These are phyloP conservation scores for Buddleja alternifolia DNA, from an alignment of 257 asterid species.

Conservation along the genomic window DNA sequence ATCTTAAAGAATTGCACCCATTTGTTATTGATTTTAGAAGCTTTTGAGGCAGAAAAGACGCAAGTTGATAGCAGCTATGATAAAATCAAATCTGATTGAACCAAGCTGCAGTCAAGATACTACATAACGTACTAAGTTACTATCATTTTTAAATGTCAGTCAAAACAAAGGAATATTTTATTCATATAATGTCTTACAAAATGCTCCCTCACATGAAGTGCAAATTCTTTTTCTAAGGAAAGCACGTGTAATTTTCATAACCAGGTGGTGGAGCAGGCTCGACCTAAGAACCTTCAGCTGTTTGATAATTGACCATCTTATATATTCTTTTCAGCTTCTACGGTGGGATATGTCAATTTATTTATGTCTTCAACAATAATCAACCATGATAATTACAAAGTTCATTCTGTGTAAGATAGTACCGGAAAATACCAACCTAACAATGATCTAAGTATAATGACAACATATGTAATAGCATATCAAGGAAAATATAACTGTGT, in stretches of 20 bases:
- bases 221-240: not conserved
- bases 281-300: too few relatives aligned
- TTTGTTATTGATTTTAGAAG: not conserved
- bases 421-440: too few relatives aligned
- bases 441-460: not conserved
- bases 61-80: conserved; percentile 5
- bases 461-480: not conserved
- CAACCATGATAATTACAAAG: too few relatives aligned
- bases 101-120: not conserved
- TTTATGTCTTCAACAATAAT: too few relatives aligned
- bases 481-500: conserved; percentile 21
- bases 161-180: too few relatives aligned
- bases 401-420: too few relatives aligned
- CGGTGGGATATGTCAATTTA: too few relatives aligned
- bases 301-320: too few relatives aligned
- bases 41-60: not conserved
- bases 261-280: too few relatives aligned
- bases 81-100: not conserved
- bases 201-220: not conserved
- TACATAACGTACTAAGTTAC: not conserved
- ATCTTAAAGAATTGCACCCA: not conserved
- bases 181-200: not conserved
- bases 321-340: too few relatives aligned
- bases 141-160: too few relatives aligned
- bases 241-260: not conserved